A percentile compares a stretch with the other conserved stretches of the same genome.
These are phyloP conservation scores for Misopates orontium DNA, from an alignment of 257 asterid genomes.

Conservation along the genomic window DNA sequence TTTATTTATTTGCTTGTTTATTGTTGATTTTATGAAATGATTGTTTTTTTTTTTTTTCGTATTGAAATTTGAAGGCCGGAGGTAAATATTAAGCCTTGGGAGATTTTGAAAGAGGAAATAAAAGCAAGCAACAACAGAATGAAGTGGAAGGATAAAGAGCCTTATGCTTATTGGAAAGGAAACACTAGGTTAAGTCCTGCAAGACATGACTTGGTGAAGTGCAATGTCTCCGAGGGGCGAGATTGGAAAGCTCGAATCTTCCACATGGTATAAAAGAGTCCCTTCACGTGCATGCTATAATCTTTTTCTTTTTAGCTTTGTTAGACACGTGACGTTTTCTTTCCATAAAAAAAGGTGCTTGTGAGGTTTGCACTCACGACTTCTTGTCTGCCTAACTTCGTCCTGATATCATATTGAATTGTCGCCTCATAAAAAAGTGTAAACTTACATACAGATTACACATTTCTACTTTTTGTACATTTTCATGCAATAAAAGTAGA, in stretches of 20 bases:
- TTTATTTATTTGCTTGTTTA: not conserved
- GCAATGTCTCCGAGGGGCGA: constrained; percentile 53
- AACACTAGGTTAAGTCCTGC: constrained; percentile 39
- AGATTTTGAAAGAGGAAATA: constrained; percentile 54
- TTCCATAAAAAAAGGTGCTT: too few relatives aligned
- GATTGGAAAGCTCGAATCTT: constrained; percentile 63
- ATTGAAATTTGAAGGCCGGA: constrained; percentile 73
- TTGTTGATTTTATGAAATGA: not conserved
- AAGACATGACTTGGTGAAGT: constrained; percentile 46
- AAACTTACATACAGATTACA: too few relatives aligned
- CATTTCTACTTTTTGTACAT: too few relatives aligned
- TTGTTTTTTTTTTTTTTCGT: too few relatives aligned
- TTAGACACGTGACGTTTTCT: too few relatives aligned
- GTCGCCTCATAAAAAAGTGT: too few relatives aligned
- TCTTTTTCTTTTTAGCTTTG: not conserved
- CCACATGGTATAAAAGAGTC: constrained; percentile 49
- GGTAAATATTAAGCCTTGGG: constrained; percentile 82
- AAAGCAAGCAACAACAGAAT: constrained; percentile 45
- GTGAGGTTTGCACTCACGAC: too few relatives aligned
- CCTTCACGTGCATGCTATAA: too few relatives aligned
- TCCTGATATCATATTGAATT: too few relatives aligned
- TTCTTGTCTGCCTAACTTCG: too few relatives aligned
- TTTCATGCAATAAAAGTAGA: too few relatives aligned
- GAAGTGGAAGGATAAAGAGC: constrained; percentile 68
- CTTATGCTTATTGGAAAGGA: constrained; percentile 92